A percentile compares a stretch with the other conserved stretches of the same genome.
These are phyloP conservation scores for Suillus decipiens DNA, from an alignment of 768 basidiomycete genomes.

Conservation along the genomic window DNA sequence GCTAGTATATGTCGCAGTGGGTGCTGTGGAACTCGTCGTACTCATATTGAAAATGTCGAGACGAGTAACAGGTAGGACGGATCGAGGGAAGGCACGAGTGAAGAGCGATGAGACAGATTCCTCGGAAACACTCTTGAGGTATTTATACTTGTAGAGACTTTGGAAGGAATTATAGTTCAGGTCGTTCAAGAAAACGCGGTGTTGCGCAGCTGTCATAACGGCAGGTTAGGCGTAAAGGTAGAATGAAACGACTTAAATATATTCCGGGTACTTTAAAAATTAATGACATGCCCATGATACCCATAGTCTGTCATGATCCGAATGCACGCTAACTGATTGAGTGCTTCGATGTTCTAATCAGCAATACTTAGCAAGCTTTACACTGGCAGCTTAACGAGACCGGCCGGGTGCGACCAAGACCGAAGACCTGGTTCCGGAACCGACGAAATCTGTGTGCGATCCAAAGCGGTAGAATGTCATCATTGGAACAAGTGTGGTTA, in stretches of 20 bases:
- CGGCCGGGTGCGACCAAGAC: too few relatives aligned
- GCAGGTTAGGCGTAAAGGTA: neutral
- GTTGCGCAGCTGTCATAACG: neutral
- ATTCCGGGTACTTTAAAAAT: neutral
- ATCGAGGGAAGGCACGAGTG: conserved; percentile 14
- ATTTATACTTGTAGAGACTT: conserved; percentile 24
- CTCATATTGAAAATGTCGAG: neutral
- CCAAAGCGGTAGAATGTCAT: neutral
- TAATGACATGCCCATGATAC: neutral
- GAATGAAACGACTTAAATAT: neutral
- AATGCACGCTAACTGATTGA: neutral
- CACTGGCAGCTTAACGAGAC: neutral
- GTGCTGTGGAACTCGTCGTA: conserved; percentile 22
- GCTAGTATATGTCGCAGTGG: conserved; percentile 25
- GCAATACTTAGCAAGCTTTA: neutral
- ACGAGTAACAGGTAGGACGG: conserved; percentile 17
- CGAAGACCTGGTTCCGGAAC: neutral
- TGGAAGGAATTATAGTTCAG: neutral
- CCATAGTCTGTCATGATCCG: neutral
- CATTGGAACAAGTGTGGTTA: neutral
- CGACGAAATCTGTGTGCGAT: neutral
- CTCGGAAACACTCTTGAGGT: conserved; percentile 22
- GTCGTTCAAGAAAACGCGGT: neutral
- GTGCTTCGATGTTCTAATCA: neutral
- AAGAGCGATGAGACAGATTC: neutral